phyloP scores from a whole-genome alignment of 495 filamentous ascomycete genomes.

The Aspergillus coremiiformis region DNA sequence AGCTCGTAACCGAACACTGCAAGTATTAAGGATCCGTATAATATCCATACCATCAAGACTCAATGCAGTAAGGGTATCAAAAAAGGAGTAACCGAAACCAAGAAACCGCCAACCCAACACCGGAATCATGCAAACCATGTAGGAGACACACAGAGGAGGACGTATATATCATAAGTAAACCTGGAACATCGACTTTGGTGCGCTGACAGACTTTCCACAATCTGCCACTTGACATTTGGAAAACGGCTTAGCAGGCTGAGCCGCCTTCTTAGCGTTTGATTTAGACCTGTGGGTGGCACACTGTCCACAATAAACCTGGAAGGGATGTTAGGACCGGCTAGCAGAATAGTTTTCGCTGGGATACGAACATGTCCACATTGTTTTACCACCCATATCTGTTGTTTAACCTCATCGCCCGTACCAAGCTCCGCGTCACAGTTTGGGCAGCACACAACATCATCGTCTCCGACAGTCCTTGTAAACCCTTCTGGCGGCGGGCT shows the following conservation, averaged over 20 bases:
- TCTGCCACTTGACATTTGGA: conserved; percentile 44
- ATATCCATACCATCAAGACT: conserved; percentile 2
- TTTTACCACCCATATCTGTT: conserved; percentile 67
- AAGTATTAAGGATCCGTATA: background rate
- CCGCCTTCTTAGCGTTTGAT: conserved; percentile 29
- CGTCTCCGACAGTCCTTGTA: conserved; percentile 54
- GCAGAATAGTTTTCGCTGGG: background rate
- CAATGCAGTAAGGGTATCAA: conserved; percentile 25
- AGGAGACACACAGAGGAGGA: background rate
- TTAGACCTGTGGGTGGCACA: conserved; percentile 49
- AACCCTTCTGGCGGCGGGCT: conserved; percentile 52
- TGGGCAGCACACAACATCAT: conserved; percentile 61
- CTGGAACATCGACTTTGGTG: conserved; percentile 38
- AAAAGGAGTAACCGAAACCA: conserved; percentile 3
- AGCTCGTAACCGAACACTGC: background rate
- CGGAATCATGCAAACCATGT: conserved; percentile 4
- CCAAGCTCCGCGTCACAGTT: conserved; percentile 65
- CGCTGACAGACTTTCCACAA: conserved; percentile 36
- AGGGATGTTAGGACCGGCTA: conserved; percentile 1
- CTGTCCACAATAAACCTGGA: conserved; percentile 64
- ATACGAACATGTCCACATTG: conserved; percentile 67
- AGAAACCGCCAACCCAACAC: conserved; percentile 10
- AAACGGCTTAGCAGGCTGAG: conserved; percentile 32
- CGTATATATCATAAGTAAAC: conserved; percentile 37
- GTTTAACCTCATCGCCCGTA: conserved; percentile 48